Conservation (phyloP, 1,284 basidiomycete species). For the Polyporus tsugae region DNA sequence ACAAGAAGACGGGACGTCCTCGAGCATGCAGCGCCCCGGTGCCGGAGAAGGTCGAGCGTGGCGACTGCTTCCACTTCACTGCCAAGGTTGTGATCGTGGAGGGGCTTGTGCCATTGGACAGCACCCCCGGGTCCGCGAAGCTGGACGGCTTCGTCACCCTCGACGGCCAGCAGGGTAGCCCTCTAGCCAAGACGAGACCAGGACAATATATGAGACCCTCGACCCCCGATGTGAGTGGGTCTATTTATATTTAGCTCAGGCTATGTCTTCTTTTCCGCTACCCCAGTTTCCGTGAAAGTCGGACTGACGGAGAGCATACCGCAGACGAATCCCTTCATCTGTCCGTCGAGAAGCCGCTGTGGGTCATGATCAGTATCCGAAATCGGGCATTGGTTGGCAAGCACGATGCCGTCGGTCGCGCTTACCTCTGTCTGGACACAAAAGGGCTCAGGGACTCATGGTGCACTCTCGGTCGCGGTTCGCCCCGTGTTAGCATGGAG, state of each 20-base stretch:
- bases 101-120: slow-evolving; percentile 77
- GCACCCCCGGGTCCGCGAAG: slow-evolving; percentile 67
- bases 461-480: no score
- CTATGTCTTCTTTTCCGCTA: not conserved
- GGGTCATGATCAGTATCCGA: slow-evolving; percentile 96
- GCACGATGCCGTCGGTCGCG: slow-evolving; percentile 91
- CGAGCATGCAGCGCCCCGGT: slow-evolving; percentile 65
- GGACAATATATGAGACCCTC: slow-evolving; percentile 93
- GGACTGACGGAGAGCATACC: slow-evolving; percentile 8
- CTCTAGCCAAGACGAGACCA: slow-evolving; percentile 86
- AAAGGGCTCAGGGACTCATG: slow-evolving; percentile 84
- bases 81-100: slow-evolving; percentile 95
- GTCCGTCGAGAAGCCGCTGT: slow-evolving; percentile 87
- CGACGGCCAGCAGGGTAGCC: slow-evolving; percentile 90
- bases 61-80: slow-evolving; percentile 86
- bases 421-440: slow-evolving; percentile 94
- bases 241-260: slow-evolving; percentile 3
- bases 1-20: slow-evolving; percentile 81
- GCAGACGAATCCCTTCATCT: slow-evolving; percentile 96
- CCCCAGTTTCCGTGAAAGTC: not conserved
- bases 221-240: slow-evolving; percentile 83
- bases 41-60: slow-evolving; percentile 61
- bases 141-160: slow-evolving; percentile 95
- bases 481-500: no score
- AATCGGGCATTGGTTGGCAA: slow-evolving; percentile 90